Base-by-base conservation (phyloP, 352 stramenopile genomes). In the Pilasporangium apinafurcum region DNA sequence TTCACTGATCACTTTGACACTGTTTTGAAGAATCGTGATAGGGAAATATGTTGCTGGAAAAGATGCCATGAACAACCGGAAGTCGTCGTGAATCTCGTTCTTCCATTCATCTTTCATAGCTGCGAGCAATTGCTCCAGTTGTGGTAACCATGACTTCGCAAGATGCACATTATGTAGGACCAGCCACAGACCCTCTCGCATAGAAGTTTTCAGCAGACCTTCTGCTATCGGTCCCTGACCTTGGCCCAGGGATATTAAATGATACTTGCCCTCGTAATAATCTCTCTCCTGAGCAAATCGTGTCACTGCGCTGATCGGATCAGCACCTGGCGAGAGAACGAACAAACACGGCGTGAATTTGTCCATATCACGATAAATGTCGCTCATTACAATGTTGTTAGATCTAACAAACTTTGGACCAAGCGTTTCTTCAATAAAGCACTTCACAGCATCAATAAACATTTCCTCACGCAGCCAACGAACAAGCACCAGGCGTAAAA, bases 1-100 rank as follows among this genome's bases (percentile, higher is more conserved):
- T 30, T 92, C 81, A 14, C 72, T 86, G 20, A 81, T 91, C 22
- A 92, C 63, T 47, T 92, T 92, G 1, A 91, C 74, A 17, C 66
- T 65, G 18, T 81, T 85, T 37, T 89, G 77, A 4, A 92, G 39
- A 10, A 92, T 76, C 24, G 56, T 58, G 27, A 90, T 69, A 4
- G 81, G 76, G 21, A 92, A 90, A 28, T 88, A 87, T 1, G 52
- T 16, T 1, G 68, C 74, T 1, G 81, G 79, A 33, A 80, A 86
- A 3, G 71, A 72, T 7, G 76, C 86, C 0, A 92, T 34, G 48
- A 84, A 92, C 16, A 92, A 35, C 0, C 81, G 62, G 32, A 86
- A 92, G 17, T 70, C 51, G 7, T 69, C 40, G 38, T 91, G 73
- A 27, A 81, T 52, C 21, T 69, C 55, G 8, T 53, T 59, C 6